Conservation (phyloP, 192 early-diverging fungal genomes). For the Glomus cerebriforme region DNA sequence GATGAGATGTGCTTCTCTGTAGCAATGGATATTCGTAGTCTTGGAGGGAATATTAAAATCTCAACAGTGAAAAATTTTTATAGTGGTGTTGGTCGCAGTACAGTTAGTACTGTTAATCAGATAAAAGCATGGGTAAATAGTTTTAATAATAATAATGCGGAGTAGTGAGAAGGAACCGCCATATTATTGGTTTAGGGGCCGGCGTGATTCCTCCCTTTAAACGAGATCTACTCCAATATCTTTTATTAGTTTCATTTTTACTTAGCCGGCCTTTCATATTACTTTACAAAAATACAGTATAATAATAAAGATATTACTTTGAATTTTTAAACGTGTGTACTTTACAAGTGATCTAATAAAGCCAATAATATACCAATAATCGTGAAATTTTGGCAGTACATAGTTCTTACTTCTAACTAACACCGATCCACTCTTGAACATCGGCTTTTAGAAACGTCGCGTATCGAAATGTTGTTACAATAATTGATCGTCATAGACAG, state of each 20-base stretch:
- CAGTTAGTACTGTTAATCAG: constrained; percentile 19
- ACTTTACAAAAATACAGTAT: neutral
- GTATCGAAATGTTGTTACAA: too few relatives aligned
- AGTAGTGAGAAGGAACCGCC: neutral
- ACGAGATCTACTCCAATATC: neutral
- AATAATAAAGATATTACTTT: neutral
- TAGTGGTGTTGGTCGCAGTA: constrained; percentile 18
- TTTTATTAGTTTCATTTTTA: constrained; percentile 15
- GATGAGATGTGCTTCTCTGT: constrained; percentile 12
- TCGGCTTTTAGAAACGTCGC: too few relatives aligned
- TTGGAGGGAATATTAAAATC: too few relatives aligned
- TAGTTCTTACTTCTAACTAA: too few relatives aligned
- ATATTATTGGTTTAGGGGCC: constrained; percentile 11
- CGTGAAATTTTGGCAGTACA: too few relatives aligned
- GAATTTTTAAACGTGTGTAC: neutral
- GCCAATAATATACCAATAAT: too few relatives aligned
- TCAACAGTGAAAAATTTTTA: constrained; percentile 14
- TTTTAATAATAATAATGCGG: too few relatives aligned
- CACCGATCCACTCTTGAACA: too few relatives aligned
- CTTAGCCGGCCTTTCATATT: neutral
- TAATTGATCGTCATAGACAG: too few relatives aligned
- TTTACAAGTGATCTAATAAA: too few relatives aligned
- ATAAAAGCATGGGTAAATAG: too few relatives aligned
- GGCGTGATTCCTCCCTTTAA: neutral
- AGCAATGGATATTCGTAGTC: constrained; percentile 18